These are phyloP conservation scores for Penicillium coprophilum DNA, from an alignment of 495 filamentous ascomycete genomes.

Conservation along the genomic window DNA sequence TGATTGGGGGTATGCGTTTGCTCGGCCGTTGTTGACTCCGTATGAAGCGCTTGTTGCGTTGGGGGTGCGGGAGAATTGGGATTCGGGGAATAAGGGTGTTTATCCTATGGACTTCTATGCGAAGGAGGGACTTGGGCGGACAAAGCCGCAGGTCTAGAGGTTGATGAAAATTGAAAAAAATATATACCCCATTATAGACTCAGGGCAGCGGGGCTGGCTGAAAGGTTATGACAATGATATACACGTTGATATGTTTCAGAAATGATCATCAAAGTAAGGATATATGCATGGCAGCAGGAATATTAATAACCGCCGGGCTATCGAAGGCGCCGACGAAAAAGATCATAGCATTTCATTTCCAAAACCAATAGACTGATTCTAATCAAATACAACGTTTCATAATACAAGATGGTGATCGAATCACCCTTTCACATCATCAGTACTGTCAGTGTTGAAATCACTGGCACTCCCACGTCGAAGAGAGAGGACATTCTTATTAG, in stretches of 20 bases:
- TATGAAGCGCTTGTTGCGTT: slow-evolving; percentile 93
- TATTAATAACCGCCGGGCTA: slow-evolving; percentile 13
- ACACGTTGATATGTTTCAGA: background rate
- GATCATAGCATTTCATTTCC: slow-evolving; percentile 16
- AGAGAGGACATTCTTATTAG: slow-evolving; percentile 43
- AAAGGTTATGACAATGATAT: slow-evolving; percentile 6
- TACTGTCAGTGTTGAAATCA: slow-evolving; percentile 44
- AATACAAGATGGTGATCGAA: slow-evolving; percentile 20
- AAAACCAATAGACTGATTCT: slow-evolving; percentile 11
- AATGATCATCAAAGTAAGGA: background rate
- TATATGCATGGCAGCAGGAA: background rate
- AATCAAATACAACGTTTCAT: slow-evolving; percentile 26
- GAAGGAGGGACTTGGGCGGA: slow-evolving; percentile 85
- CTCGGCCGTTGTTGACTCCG: slow-evolving; percentile 81
- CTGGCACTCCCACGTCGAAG: slow-evolving; percentile 45
- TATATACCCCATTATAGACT: slow-evolving; percentile 25
- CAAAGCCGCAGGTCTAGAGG: slow-evolving; percentile 47
- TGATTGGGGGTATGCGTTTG: slow-evolving; percentile 98
- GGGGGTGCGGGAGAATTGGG: slow-evolving; percentile 74
- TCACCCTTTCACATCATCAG: slow-evolving; percentile 44
- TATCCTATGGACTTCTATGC: slow-evolving; percentile 99
- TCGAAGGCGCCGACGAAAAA: slow-evolving; percentile 13
- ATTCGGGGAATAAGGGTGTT: slow-evolving; percentile 60
- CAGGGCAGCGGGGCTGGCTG: slow-evolving; percentile 23
- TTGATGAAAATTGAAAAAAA: slow-evolving; percentile 1